Evolutionary conservation across 495 filamentous ascomycete species (phyloP), one percentile per base, ranked within the genome.

Genomic region (Xylaria scruposa): DNA sequence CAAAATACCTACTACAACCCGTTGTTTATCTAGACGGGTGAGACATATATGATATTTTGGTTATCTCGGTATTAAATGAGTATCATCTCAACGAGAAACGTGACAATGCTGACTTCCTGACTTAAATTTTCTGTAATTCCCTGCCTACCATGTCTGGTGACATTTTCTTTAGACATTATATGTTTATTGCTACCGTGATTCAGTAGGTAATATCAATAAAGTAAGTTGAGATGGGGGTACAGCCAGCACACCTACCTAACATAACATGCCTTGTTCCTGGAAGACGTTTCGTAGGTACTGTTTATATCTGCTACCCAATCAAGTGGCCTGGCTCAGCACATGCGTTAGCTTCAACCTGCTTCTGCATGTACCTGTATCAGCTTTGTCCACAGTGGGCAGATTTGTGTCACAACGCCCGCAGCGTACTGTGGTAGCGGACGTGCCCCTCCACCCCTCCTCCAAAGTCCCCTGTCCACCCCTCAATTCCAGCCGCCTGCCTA

Each of bases 361-460:
- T 38, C 19, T 59, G 15, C 54, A 59, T 59, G 29, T 36, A 12
- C 54, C 31, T 38, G 59, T 62, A 59, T 59, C 31, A 36, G 54
- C 54, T 59, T 59, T 36, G 54, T 17, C 29, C 54, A 4, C 54
- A 8, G 13, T 58, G 26, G 51, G 24, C 51, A 29, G 12, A 33
- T 33, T 33, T 12, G 31, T 33, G 54, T 58, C 3, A 31, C 33
- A 59, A 59, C 9, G 56, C 56, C 56, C 15, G 56, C 36, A 59
- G 38, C 56, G 56, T 4, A 36, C 58, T 33, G 38, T 38, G 58
- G 58, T 19, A 42, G 58, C 36, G 60, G 38, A 63, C 26, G 58
- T 58, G 17, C 60, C n/a, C 60, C 60, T 31, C n/a, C n/a, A 54
- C 65, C 49, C 44, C 49, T n/a, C 40, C 38, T 53, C 42, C 49